Evolutionary conservation across 441 rosid species (phyloP), one percentile per base, ranked within the genome.

Genomic region (Viola pubescens): DNA sequence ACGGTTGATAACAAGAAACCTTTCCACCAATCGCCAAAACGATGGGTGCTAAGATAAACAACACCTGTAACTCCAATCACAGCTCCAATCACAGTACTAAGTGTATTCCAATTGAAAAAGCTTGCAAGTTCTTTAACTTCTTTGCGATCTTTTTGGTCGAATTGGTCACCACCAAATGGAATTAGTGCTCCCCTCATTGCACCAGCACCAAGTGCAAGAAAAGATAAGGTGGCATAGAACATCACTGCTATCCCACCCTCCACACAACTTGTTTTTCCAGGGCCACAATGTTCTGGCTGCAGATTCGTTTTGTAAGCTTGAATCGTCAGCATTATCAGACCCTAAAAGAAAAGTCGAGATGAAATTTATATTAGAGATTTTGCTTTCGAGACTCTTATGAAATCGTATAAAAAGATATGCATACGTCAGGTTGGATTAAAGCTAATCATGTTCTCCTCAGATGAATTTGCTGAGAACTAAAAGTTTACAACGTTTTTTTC

Each of bases 121-220:
- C 72, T 65, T 0, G 84, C 77, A 1, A 79, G 62, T 4, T 79
- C 69, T 44, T 68, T 66, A 7, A 72, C 84, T 66, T 74, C 81
- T 5, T 67, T 48, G 0, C 83, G 83, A 43, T 82, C 70, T 48
- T 67, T 79, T 13, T 60, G 66, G 44, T 79, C 67, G 45, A 82
- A 82, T 34, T 85, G 91, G 62, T 81, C 88, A 0, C 79, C 85
- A 0, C 91, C 85, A 4, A 81, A 75, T 0, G 91, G 60, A 5
- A 82, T 72, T 16, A 81, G 60, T 45, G 79, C 72, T 5, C 86
- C 82, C 38, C 73, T 75, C 1, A 71, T 67, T 4, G 83, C 85
- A 0, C 85, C 91, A 0, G 70, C 4, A 0, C 83, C 86, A 26
- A 81, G 51, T 13, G 86, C 88, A 16, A 79, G 37, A 58, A 79